A percentile compares a stretch with the other conserved stretches of the same genome.
Evolutionary conservation across 805 yeast species (phyloP).

Genomic region (Starmerella potacharoeniae): DNA sequence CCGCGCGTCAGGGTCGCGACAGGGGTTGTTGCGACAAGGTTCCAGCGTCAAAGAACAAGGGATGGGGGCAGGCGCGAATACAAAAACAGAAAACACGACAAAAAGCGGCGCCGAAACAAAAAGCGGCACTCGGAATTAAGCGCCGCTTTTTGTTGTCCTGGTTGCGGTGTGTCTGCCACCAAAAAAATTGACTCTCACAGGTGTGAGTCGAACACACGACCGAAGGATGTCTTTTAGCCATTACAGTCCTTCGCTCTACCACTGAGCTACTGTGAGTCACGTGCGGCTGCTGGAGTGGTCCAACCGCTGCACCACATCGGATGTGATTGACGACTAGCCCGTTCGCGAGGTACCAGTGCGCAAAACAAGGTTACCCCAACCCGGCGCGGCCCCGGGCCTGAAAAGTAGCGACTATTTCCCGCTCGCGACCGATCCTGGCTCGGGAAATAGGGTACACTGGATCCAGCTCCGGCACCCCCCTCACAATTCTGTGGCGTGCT

Average conservation of each 20-base stretch:
- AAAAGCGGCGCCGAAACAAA: too few relatives aligned
- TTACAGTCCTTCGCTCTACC: conserved; percentile 24
- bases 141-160: too few relatives aligned
- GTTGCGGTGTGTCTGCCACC: too few relatives aligned
- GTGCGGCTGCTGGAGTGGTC: not conserved
- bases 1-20: not conserved
- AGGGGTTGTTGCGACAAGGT: too few relatives aligned
- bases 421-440: not conserved
- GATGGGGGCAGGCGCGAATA: too few relatives aligned
- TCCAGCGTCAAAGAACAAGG: too few relatives aligned
- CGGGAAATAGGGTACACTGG: not conserved
- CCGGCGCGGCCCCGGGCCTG: not conserved
- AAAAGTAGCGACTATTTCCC: not conserved
- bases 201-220: conserved; percentile 25
- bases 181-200: conserved; percentile 14
- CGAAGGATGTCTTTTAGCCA: conserved; percentile 23
- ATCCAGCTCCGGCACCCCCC: not conserved
- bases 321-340: not conserved
- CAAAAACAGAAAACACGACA: too few relatives aligned
- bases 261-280: conserved; percentile 13
- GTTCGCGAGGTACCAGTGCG: not conserved
- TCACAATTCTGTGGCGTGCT: not conserved
- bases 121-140: too few relatives aligned
- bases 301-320: not conserved
- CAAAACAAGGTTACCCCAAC: not conserved